Base-by-base conservation (phyloP, 2,329 filamentous ascomycete genomes). In the Fusarium zealandicum region DNA sequence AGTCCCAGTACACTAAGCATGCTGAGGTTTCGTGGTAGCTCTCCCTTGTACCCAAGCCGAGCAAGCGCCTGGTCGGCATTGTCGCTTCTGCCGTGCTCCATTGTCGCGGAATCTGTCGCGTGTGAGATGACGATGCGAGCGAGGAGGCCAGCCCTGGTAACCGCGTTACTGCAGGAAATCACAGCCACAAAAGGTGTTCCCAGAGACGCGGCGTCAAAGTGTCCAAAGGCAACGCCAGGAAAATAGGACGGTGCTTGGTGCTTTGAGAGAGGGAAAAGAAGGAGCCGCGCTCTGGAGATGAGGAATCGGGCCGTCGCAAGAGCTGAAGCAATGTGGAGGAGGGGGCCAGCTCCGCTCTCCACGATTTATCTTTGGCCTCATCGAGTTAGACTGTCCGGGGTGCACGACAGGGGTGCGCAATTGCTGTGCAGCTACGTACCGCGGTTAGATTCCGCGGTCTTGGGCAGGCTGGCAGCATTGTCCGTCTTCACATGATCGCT, bases 1-100 rank as follows among this genome's bases (percentile, higher is more conserved):
- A 80, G 71, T 43, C 78, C 78, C 28, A 80, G 72, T 65, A 81
- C 77, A 63, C 69, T 78, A 35, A 81, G 66, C 73, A 77, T 79
- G 63, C 75, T 77, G 64, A 82, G 80, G 66, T 79, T 79, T 41
- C 80, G 76, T 48, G 77, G 75, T 32, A 82, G 71, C 59, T 83
- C 78, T 59, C 73, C 70, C 70, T 77, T 80, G 72, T 82, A 79
- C 61, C 80, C 80, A 18, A 82, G 72, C 16, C 72, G 69, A 61
- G 76, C 78, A 51, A 82, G 76, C 28, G 75, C 76, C 46, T 72
- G 72, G 54, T 78, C 76, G 66, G 78, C 77, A 42, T 66, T 53
- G 38, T 59, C 57, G 54, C 31, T 48, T 11, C 35, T 52, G 44
- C 59, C 58, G 16, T 55, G 38, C 39, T 62, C 64, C 41, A 58